A percentile compares a stretch with the other conserved stretches of the same genome.
These are phyloP conservation scores for Plasmodium reichenowi DNA, from an alignment of 169 alveolate species.

Conservation along the genomic window DNA sequence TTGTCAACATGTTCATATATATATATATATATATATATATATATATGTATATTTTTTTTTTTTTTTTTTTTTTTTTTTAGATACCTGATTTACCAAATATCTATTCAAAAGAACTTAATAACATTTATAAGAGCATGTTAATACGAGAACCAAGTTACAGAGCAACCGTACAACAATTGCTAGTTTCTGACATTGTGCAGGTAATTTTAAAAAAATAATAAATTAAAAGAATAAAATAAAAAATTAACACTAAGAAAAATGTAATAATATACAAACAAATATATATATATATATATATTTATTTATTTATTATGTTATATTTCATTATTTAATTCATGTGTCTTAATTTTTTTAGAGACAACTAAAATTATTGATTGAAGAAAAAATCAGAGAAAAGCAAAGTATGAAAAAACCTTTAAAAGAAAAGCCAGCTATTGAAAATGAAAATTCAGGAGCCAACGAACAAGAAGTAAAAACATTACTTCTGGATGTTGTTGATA, in stretches of 20 bases:
- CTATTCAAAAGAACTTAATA: slow-evolving; percentile 83
- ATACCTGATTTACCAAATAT: slow-evolving; percentile 84
- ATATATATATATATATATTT: background rate
- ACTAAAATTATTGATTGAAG: slow-evolving; percentile 48
- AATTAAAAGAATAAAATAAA: slow-evolving; percentile 9
- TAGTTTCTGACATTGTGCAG: slow-evolving; percentile 74
- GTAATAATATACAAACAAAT: background rate
- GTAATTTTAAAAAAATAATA: slow-evolving; percentile 6
- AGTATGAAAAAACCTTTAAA: slow-evolving; percentile 60
- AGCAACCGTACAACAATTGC: slow-evolving; percentile 72
- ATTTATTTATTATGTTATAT: background rate
- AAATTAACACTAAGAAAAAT: background rate
- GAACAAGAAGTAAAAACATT: slow-evolving; percentile 74
- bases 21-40: background rate
- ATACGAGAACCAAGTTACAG: slow-evolving; percentile 70
- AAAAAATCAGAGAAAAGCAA: slow-evolving; percentile 62
- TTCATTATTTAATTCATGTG: background rate
- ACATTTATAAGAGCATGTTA: slow-evolving; percentile 85
- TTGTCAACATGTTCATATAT: too few species aligned
- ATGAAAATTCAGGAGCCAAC: slow-evolving; percentile 56
- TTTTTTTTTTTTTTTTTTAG: slow-evolving; percentile 36
- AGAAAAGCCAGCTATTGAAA: slow-evolving; percentile 53
- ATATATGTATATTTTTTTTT: background rate
- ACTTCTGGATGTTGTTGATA: slow-evolving; percentile 40
- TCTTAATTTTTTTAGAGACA: slow-evolving; percentile 28